Evolutionary conservation across 768 basidiomycete genomes (phyloP).

Genomic region (Mycena venus): DNA sequence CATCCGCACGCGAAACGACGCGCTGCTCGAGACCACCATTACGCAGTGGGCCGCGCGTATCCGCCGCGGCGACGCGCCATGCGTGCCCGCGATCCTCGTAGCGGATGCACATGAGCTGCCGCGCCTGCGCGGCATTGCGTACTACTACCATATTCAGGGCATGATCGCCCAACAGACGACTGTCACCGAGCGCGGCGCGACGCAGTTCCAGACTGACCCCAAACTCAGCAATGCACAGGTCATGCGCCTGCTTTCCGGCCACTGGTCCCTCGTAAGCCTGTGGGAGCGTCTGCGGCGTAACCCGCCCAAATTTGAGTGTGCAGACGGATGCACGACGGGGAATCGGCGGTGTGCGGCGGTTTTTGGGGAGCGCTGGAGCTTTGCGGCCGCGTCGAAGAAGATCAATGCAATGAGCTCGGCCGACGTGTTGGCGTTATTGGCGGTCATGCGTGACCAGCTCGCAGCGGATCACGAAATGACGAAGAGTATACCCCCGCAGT

Average conservation of each 20-base stretch:
- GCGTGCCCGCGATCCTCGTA: constrained; percentile 56
- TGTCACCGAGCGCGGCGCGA: constrained; percentile 37
- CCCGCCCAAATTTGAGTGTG: constrained; percentile 43
- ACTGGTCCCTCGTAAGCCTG: constrained; percentile 51
- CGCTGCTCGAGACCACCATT: constrained; percentile 40
- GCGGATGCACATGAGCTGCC: constrained; percentile 43
- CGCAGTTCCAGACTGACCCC: constrained; percentile 49
- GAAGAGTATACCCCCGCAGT: constrained; percentile 42
- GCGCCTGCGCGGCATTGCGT: constrained; percentile 51
- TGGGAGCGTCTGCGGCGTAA: constrained; percentile 54
- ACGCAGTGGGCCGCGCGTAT: no score
- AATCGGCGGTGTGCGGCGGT: constrained; percentile 39
- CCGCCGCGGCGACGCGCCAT: constrained; percentile 47
- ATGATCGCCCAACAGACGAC: constrained; percentile 47
- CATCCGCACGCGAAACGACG: constrained; percentile 34
- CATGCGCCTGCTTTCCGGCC: constrained; percentile 50
- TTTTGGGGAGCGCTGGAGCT: constrained; percentile 52
- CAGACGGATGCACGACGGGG: constrained; percentile 33
- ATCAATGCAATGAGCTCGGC: constrained; percentile 47
- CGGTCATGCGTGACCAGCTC: constrained; percentile 48
- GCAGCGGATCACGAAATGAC: constrained; percentile 48
- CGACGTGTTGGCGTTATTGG: constrained; percentile 47
- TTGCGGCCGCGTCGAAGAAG: constrained; percentile 47
- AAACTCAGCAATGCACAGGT: constrained; percentile 54
- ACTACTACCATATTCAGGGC: constrained; percentile 52